A percentile compares a stretch with the other conserved stretches of the same genome.
Conservation (phyloP, 2,329 filamentous ascomycete species). For the Ophiostoma tasmaniense region DNA sequence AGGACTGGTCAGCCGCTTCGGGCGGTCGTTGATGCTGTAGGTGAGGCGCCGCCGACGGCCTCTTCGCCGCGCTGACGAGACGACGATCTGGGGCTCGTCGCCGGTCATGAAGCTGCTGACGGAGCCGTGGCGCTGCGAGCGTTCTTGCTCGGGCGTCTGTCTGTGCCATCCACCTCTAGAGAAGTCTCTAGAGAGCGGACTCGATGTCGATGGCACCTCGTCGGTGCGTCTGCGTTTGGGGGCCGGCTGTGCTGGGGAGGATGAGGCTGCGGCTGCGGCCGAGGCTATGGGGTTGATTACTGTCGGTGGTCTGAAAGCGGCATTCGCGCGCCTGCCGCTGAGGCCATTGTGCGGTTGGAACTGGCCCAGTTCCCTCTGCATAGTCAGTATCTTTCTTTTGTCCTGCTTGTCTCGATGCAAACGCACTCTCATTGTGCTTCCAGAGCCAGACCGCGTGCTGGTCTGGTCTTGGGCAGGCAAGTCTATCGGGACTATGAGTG, state of each 20-base stretch:
- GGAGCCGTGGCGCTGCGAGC: not conserved
- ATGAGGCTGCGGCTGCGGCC: not conserved
- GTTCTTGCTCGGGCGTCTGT: not conserved
- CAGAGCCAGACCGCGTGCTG: not conserved
- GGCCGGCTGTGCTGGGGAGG: not conserved
- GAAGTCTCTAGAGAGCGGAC: not conserved
- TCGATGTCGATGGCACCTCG: not conserved
- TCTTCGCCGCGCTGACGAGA: not conserved
- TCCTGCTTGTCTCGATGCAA: too few relatives aligned
- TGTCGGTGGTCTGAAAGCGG: not conserved
- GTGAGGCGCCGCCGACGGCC: not conserved
- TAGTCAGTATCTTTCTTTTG: not conserved
- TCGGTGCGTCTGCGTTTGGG: not conserved
- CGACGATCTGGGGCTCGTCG: not conserved
- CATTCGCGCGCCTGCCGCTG: not conserved
- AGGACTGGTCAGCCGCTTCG: not conserved
- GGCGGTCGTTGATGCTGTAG: not conserved
- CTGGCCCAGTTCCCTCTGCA: not conserved
- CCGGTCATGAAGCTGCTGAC: not conserved
- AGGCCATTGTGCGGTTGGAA: not conserved
- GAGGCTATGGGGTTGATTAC: not conserved
- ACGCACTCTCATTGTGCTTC: slow-evolving; percentile 1
- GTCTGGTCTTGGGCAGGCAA: not conserved
- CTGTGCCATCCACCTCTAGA: not conserved
- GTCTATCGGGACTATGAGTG: not conserved